These are phyloP conservation scores for Tulasnella sp. DNA, from an alignment of 768 basidiomycete genomes.

Conservation along the genomic window DNA sequence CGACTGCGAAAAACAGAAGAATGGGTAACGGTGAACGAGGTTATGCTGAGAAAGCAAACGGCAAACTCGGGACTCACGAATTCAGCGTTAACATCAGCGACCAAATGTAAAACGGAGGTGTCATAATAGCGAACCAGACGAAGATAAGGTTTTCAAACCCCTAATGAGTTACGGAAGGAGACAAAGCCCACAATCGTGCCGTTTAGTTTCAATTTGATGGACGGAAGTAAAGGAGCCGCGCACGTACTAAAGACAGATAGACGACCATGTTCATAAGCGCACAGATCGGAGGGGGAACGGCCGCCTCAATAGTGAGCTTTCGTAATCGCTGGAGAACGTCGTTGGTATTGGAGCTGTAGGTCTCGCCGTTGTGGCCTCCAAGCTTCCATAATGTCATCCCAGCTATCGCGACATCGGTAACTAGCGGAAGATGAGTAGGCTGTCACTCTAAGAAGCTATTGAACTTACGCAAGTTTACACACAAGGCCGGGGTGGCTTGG, in stretches of 20 bases:
- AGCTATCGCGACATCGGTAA: conserved; percentile 6
- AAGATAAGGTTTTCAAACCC: background rate
- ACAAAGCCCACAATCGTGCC: background rate
- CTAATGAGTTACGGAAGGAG: background rate
- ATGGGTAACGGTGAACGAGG: background rate
- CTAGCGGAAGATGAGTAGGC: background rate
- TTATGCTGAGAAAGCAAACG: background rate
- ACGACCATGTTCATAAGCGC: background rate
- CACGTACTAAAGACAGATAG: background rate
- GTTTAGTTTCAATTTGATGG: background rate
- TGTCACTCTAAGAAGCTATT: background rate
- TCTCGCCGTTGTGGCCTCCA: background rate
- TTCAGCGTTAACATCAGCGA: conserved; percentile 14
- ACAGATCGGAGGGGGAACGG: conserved; percentile 6
- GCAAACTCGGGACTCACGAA: background rate
- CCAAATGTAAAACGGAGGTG: background rate
- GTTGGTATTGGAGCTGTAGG: background rate
- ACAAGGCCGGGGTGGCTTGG: background rate
- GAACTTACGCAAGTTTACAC: background rate
- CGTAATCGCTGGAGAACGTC: background rate
- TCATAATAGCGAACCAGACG: background rate
- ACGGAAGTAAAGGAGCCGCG: background rate
- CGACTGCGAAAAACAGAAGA: background rate
- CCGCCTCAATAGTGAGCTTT: background rate
- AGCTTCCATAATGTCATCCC: background rate